A percentile compares a stretch with the other conserved stretches of the same genome.
Evolutionary conservation across 2,329 filamentous ascomycete species (phyloP).

Genomic region (Fusarium verticillioides): DNA sequence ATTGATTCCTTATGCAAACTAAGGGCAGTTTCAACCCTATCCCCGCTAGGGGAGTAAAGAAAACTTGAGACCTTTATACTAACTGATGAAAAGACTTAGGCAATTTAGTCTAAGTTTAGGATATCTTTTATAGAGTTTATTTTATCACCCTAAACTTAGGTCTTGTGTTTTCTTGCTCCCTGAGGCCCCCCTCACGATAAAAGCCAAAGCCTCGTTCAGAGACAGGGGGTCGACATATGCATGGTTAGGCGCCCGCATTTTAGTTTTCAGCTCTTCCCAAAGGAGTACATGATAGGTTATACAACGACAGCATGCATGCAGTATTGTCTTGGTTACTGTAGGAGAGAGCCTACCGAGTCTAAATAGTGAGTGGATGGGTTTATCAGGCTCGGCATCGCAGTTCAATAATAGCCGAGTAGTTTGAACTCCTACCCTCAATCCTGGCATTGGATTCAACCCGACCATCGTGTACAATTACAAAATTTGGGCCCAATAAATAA

Average conservation of each 20-base stretch:
- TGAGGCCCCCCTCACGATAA: not conserved
- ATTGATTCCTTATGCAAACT: not conserved
- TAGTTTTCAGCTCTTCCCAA: not conserved
- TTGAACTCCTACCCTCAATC: not conserved
- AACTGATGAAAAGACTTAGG: no score
- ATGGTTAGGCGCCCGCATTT: not conserved
- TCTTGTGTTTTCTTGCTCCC: no score
- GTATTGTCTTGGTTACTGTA: not conserved
- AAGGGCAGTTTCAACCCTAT: not conserved
- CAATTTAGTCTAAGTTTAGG: no score
- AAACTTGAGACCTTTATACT: no score
- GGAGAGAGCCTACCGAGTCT: not conserved
- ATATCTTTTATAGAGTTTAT: no score
- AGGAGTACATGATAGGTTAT: not conserved
- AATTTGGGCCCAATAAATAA: not conserved
- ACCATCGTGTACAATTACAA: no score
- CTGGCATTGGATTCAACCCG: not conserved
- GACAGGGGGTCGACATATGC: not conserved
- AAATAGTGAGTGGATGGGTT: not conserved
- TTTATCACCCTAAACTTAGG: no score
- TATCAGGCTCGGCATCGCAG: not conserved
- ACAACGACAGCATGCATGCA: not conserved
- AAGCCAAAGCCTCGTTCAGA: not conserved
- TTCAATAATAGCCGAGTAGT: not conserved
- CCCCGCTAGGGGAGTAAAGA: not conserved